Evolutionary conservation across 495 filamentous ascomycete genomes (phyloP).

Genomic region (Xylaria scruposa): DNA sequence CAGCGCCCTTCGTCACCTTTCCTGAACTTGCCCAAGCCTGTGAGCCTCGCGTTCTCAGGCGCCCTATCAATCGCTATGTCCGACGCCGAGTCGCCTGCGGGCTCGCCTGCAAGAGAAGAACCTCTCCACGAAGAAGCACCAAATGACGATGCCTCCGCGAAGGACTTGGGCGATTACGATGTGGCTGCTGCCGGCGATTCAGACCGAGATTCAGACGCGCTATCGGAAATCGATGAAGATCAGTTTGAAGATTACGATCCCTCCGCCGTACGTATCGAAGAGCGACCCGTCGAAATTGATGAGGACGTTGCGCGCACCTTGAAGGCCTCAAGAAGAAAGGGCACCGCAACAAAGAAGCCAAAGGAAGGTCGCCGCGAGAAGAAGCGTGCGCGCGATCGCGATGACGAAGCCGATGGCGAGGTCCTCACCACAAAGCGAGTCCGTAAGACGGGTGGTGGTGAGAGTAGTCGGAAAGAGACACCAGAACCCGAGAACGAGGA

Average conservation of each 20-base stretch:
- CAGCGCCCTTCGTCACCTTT: constrained; percentile 4
- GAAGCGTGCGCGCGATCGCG: constrained; percentile 63
- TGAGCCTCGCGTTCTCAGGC: neutral
- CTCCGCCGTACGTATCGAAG: constrained; percentile 74
- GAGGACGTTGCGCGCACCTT: constrained; percentile 79
- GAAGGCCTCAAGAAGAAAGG: constrained; percentile 81
- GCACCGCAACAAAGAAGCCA: constrained; percentile 68
- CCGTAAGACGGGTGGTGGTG: constrained; percentile 41
- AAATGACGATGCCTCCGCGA: constrained; percentile 37
- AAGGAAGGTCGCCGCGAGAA: constrained; percentile 81
- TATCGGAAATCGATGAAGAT: constrained; percentile 94
- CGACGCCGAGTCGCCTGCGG: constrained; percentile 45
- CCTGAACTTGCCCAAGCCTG: neutral
- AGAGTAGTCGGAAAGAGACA: constrained; percentile 56
- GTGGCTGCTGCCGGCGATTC: constrained; percentile 58
- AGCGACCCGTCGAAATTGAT: constrained; percentile 83
- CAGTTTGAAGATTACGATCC: constrained; percentile 93
- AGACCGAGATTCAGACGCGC: constrained; percentile 78
- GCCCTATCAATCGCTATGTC: constrained; percentile 46
- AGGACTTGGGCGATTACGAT: constrained; percentile 46
- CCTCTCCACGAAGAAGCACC: constrained; percentile 46
- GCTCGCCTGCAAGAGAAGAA: constrained; percentile 34
- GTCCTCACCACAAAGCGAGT: constrained; percentile 55
- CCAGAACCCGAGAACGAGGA: constrained; percentile 70
- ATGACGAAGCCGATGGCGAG: constrained; percentile 63